Conservation (phyloP, 2,329 filamentous ascomycete species). For the Colletotrichum graminicola region DNA sequence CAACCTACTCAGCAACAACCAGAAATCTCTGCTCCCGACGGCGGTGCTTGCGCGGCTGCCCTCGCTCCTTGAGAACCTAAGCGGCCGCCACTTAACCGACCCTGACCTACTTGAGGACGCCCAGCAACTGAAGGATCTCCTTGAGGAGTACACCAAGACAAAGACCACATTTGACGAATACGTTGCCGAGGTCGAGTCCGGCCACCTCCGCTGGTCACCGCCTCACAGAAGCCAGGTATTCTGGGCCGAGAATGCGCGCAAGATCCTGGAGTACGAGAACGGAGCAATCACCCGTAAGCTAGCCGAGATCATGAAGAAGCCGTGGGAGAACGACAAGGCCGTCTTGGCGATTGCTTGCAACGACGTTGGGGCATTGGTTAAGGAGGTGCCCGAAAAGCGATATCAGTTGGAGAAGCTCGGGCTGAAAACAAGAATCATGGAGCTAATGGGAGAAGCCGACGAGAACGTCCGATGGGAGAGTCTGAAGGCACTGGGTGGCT, state of each 20-base stretch:
- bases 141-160: conserved; percentile 76
- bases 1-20: conserved; percentile 81
- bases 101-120: conserved; percentile 74
- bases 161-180: conserved; percentile 90
- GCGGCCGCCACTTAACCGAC: conserved; percentile 72
- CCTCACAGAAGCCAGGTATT: conserved; percentile 89
- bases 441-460: conserved; percentile 90
- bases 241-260: conserved; percentile 91
- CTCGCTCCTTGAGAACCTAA: conserved; percentile 72
- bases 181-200: conserved; percentile 85
- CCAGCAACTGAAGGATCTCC: conserved; percentile 69
- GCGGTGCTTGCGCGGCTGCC: conserved; percentile 89
- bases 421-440: conserved; percentile 90
- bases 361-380: conserved; percentile 89
- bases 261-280: conserved; percentile 86
- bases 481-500: conserved; percentile 80
- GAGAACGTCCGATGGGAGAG: conserved; percentile 95
- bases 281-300: conserved; percentile 83
- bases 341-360: conserved; percentile 94
- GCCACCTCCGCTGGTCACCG: conserved; percentile 92
- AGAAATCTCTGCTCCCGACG: conserved; percentile 81
- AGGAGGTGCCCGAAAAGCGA: conserved; percentile 88
- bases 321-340: conserved; percentile 84
- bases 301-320: conserved; percentile 82
- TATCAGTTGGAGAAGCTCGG: conserved; percentile 84